These are phyloP conservation scores for Cryptococcus hybrid DNA, from an alignment of 1,284 basidiomycete genomes.

Conservation along the genomic window DNA sequence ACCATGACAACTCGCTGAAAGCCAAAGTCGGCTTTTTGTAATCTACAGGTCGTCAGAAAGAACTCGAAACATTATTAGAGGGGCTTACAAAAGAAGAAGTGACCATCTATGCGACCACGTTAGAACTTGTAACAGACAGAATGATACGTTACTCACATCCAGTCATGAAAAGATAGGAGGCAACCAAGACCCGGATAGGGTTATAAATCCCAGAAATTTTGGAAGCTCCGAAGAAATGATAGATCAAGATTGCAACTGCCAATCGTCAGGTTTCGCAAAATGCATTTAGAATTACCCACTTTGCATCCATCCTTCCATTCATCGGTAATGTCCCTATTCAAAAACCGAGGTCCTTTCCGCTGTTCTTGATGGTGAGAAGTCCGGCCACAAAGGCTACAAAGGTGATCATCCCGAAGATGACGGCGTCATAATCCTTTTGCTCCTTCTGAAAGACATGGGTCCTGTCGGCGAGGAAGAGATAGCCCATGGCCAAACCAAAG, in stretches of 20 bases:
- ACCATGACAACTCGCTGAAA: constrained; percentile 72
- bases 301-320: constrained; percentile 98
- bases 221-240: constrained; percentile 83
- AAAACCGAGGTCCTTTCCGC: constrained; percentile 71
- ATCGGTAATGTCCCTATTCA: constrained; percentile 87
- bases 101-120: constrained; percentile 6
- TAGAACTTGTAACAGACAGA: not conserved
- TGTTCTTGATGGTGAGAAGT: constrained; percentile 62
- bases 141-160: constrained; percentile 44
- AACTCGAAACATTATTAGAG: constrained; percentile 42
- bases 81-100: not conserved
- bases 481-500: constrained; percentile 63
- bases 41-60: constrained; percentile 59
- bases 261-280: constrained; percentile 5
- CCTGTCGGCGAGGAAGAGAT: constrained; percentile 75
- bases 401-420: constrained; percentile 63
- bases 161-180: constrained; percentile 72
- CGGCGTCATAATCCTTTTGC: constrained; percentile 73
- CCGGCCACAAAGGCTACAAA: constrained; percentile 61
- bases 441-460: constrained; percentile 82
- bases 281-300: constrained; percentile 54
- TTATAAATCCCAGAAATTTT: constrained; percentile 88
- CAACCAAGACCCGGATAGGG: constrained; percentile 79
- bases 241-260: constrained; percentile 77
- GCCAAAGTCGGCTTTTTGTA: constrained; percentile 78